Conservation (phyloP, 208 protist genomes). For the Histomonas meleagridis region DNA sequence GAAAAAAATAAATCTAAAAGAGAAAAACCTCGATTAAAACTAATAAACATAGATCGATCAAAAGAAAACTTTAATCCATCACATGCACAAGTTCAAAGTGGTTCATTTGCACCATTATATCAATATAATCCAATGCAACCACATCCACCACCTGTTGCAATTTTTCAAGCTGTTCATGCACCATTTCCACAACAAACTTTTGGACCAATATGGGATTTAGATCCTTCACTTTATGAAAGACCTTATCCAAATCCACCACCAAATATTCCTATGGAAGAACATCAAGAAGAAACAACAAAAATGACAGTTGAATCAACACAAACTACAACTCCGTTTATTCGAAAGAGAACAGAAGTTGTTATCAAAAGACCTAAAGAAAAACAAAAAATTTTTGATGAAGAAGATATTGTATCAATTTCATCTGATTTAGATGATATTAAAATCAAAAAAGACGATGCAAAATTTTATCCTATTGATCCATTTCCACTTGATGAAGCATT, state of each 20-base stretch:
- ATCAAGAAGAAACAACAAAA: neutral
- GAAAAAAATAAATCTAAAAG: neutral
- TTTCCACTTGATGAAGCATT: neutral
- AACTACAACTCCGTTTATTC: too few species aligned
- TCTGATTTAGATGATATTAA: too few species aligned
- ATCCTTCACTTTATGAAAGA: neutral
- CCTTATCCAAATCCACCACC: neutral
- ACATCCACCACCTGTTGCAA: neutral
- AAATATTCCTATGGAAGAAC: neutral
- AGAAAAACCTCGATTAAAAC: neutral
- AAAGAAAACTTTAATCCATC: too few species aligned
- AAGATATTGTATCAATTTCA: neutral
- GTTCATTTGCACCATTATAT: neutral
- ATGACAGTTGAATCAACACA: neutral
- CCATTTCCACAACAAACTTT: neutral
- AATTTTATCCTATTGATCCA: neutral
- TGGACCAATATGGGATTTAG: constrained; percentile 14
- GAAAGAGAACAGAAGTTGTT: neutral
- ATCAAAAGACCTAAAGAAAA: neutral
- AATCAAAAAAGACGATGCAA: too few species aligned
- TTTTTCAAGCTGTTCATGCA: neutral
- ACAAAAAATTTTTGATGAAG: neutral
- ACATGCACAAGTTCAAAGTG: neutral
- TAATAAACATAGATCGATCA: neutral
- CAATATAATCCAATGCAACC: neutral